Evolutionary conservation across 495 filamentous ascomycete species (phyloP), one percentile per base, ranked within the genome.

Genomic region (Penicillium chermesinum): DNA sequence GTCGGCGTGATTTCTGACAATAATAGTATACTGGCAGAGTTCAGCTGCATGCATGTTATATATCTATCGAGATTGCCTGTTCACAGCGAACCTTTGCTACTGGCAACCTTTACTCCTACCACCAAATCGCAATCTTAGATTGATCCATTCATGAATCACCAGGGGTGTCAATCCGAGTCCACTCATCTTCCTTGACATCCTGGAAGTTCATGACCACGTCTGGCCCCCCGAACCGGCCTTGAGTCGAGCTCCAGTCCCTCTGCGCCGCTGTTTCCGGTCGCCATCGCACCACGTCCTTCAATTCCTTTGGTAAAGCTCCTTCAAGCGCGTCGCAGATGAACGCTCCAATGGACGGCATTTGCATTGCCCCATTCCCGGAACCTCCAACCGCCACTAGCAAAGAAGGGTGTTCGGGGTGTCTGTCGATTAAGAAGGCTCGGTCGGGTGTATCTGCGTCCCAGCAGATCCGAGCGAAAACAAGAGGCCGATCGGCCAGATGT

Each of bases 371-470:
- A 48, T 77, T 71, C 0, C 74, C 76, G 19, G 73, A 78, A 0
- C 73, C 77, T 2, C 76, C 76, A 2, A 73, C 67, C 7, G 73
- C 74, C 18, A 81, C 51, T 2, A 78, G 19, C 2, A 81, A 64
- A 20, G 61, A 69, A 38, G 55, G 43, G 44, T 69, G 53, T 3
- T 66, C 53, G 1, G 72, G 70, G 40, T 73, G 70, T 13, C 59
- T 43, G 46, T 73, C 70, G 37, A 79, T 74, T 20, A 79, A 53
- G 36, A 75, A 78, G n/a, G 63, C 58, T 0, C 74, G 71, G 47
- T 79, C 75, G 1, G 66, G 63, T 16, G 75, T 80, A 56, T 79
- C 75, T 3, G 75, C 72, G 53, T 74, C 71, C 76, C 75, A 79
- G 62, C 76, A 79, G 21, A 80, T 75, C 7, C 75, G 57, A 17